Evolutionary conservation across 2,329 filamentous ascomycete species (phyloP).

Genomic region (Decorospora gaudefroyi): DNA sequence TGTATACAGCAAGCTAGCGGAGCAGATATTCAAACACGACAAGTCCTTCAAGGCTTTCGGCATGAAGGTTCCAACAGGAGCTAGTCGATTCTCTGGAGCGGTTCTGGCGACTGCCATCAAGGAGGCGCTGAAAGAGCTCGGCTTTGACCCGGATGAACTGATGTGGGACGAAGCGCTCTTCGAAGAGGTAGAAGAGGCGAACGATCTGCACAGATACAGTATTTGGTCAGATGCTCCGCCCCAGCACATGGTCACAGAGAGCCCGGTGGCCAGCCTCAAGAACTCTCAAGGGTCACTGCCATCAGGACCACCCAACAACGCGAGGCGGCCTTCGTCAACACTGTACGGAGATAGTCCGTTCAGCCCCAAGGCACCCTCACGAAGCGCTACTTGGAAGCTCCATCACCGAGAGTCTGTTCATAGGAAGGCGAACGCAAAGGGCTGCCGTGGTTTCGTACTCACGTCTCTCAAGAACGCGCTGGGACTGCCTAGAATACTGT

Average conservation of each 20-base stretch:
- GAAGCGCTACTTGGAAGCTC: constrained; percentile 43
- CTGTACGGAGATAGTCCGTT: constrained; percentile 24
- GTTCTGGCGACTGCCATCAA: constrained; percentile 48
- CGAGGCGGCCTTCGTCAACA: constrained; percentile 6
- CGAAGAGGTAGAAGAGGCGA: constrained; percentile 40
- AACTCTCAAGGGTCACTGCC: constrained; percentile 15
- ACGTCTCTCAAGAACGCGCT: constrained; percentile 48
- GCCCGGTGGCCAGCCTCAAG: constrained; percentile 32
- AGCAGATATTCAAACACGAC: constrained; percentile 48
- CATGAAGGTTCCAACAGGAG: constrained; percentile 44
- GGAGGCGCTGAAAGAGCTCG: constrained; percentile 37
- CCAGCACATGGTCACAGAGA: constrained; percentile 31
- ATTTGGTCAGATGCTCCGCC: constrained; percentile 43
- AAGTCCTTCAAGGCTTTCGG: constrained; percentile 43
- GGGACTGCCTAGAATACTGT: constrained; percentile 44
- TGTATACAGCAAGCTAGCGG: constrained; percentile 46
- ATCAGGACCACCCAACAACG: constrained; percentile 11
- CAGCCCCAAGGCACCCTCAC: constrained; percentile 14
- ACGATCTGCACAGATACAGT: constrained; percentile 34
- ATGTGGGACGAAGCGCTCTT: constrained; percentile 51
- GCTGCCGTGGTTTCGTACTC: constrained; percentile 48
- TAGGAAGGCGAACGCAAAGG: constrained; percentile 37
- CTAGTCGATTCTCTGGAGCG: constrained; percentile 45
- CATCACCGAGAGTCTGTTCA: constrained; percentile 43
- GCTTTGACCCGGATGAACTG: constrained; percentile 43